Conservation (phyloP, 352 stramenopile species). For the Pythium brassicae region DNA sequence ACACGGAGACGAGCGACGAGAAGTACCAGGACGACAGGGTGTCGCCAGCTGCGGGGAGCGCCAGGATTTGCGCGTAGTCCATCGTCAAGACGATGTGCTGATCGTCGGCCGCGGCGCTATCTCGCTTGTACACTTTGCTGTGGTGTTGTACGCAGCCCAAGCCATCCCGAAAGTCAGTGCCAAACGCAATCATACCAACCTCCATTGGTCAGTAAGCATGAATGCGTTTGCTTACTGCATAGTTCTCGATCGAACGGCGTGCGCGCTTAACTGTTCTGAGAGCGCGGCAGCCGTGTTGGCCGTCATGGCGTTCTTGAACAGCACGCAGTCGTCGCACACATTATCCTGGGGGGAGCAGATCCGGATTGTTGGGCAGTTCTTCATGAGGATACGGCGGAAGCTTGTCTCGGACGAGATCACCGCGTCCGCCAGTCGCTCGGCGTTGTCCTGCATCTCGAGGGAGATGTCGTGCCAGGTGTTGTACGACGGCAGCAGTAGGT, state of each 20-base stretch:
- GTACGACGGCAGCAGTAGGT: too few species aligned
- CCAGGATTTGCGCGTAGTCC: slow-evolving; percentile 18
- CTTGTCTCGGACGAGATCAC: neutral
- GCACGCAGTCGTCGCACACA: neutral
- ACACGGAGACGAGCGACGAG: slow-evolving; percentile 12
- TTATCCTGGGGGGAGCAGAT: neutral
- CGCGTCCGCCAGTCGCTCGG: too few species aligned
- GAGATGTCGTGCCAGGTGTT: too few species aligned
- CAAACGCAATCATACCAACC: neutral
- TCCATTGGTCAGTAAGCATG: slow-evolving; percentile 3
- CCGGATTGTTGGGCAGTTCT: neutral
- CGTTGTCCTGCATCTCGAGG: too few species aligned
- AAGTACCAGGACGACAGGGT: slow-evolving; percentile 21
- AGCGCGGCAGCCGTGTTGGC: neutral
- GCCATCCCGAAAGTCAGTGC: neutral
- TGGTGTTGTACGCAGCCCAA: too few species aligned
- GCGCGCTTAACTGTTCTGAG: slow-evolving; percentile 3
- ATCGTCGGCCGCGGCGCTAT: neutral
- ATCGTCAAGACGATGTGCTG: slow-evolving; percentile 8
- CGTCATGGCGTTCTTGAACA: neutral
- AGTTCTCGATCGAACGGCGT: neutral
- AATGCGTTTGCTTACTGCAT: slow-evolving; percentile 6
- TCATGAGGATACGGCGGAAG: neutral
- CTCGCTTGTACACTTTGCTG: slow-evolving; percentile 5
- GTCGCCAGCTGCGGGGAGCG: neutral